These are phyloP conservation scores for Acrodontium crateriforme DNA, from an alignment of 2,329 filamentous ascomycete genomes.

Conservation along the genomic window DNA sequence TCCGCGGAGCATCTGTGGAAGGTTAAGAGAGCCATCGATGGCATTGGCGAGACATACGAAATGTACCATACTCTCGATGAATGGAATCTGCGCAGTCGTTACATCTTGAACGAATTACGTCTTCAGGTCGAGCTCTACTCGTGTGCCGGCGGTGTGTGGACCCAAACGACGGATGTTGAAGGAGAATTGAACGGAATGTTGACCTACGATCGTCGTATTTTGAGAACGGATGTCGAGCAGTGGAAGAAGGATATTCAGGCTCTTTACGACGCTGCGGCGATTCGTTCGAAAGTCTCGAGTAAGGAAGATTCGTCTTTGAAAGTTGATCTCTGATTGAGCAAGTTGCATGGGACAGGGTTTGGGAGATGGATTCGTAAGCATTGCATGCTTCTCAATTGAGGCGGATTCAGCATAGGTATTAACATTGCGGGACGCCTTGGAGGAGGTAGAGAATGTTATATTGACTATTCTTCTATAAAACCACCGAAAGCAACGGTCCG, in stretches of 20 bases:
- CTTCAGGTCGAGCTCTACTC: conserved; percentile 41
- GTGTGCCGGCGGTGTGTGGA: conserved; percentile 57
- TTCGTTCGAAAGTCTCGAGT: conserved; percentile 4
- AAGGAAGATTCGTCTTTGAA: too few relatives aligned
- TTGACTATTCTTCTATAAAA: too few relatives aligned
- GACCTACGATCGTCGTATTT: conserved; percentile 46
- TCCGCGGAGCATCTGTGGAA: conserved; percentile 54
- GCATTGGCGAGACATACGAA: conserved; percentile 55
- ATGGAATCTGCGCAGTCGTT: conserved; percentile 53
- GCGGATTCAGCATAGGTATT: too few relatives aligned
- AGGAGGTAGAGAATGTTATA: too few relatives aligned
- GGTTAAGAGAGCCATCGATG: conserved; percentile 41
- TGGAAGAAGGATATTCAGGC: conserved; percentile 47
- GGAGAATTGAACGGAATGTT: conserved; percentile 60
- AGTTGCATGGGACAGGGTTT: too few relatives aligned
- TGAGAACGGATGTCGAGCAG: conserved; percentile 42
- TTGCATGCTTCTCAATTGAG: too few relatives aligned
- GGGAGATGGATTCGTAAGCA: too few relatives aligned
- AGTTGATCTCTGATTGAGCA: too few relatives aligned
- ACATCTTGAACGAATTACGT: conserved; percentile 34
- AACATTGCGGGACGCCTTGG: too few relatives aligned
- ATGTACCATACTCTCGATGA: conserved; percentile 42
- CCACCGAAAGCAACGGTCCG: too few relatives aligned
- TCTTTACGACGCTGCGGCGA: conserved; percentile 40
- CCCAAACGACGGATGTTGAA: conserved; percentile 62